Percentiles rank a stretch among this genome's conserved stretches.
Evolutionary conservation across 225 moss, liverwort and hornwort species (phyloP).

Genomic region (Pseudoscleropodium purum): DNA sequence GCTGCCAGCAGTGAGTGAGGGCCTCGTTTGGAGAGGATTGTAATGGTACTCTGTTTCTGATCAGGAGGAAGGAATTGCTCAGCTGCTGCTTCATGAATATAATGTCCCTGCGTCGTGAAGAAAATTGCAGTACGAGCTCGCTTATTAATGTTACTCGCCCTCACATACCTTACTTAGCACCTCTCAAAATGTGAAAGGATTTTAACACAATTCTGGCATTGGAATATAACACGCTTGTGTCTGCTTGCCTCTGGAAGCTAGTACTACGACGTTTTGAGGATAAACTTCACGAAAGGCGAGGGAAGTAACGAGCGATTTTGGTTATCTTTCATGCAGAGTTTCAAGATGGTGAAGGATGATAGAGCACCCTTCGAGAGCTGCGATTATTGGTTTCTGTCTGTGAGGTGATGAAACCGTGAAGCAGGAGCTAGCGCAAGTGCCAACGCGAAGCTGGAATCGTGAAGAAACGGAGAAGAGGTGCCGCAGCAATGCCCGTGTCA

Average conservation of each 20-base stretch:
- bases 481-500: slow-evolving; percentile 42
- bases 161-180: background rate
- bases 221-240: background rate
- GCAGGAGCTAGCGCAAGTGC: background rate
- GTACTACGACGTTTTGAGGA: background rate
- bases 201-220: background rate
- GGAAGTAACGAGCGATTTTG: background rate
- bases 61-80: background rate
- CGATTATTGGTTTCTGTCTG: background rate
- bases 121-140: background rate
- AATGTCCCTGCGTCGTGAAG: background rate
- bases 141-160: background rate
- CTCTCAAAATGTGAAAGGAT: background rate
- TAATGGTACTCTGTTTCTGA: background rate
- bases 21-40: background rate
- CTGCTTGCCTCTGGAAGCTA: background rate
- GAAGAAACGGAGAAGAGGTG: background rate
- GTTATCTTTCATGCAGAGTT: slow-evolving; percentile 5
- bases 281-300: background rate
- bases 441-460: background rate
- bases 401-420: background rate
- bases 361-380: background rate
- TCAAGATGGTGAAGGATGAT: background rate
- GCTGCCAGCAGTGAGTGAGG: background rate
- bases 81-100: background rate